Evolutionary conservation across 2,329 filamentous ascomycete species (phyloP).

Genomic region (Stenocarpella maydis): DNA sequence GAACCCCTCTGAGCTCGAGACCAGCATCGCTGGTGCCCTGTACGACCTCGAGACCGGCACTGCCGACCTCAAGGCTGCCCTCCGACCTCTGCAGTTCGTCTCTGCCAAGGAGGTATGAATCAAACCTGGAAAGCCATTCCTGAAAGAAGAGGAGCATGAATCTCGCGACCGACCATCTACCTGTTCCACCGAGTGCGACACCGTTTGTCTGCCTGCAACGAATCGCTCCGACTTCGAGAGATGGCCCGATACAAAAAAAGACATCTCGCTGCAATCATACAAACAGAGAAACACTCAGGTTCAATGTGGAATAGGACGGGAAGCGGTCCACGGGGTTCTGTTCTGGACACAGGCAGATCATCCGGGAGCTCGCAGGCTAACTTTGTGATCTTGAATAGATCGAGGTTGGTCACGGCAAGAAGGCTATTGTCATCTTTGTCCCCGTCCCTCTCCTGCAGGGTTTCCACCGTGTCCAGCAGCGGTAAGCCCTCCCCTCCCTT

Average conservation of each 20-base stretch:
- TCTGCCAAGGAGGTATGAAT: conserved; percentile 89
- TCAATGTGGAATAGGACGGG: conserved; percentile 71
- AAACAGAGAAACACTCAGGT: conserved; percentile 30
- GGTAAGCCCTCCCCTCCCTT: conserved; percentile 68
- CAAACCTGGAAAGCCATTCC: background rate
- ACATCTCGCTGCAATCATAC: conserved; percentile 36
- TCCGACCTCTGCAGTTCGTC: conserved; percentile 98
- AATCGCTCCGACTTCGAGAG: conserved; percentile 29
- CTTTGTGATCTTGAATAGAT: conserved; percentile 79
- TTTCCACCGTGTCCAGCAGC: conserved; percentile 99
- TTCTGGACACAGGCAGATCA: conserved; percentile 45
- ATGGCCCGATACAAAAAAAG: background rate
- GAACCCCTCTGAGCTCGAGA: conserved; percentile 97
- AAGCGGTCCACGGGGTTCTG: conserved; percentile 73
- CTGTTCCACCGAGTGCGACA: conserved; percentile 52
- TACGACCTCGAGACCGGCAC: conserved; percentile 99
- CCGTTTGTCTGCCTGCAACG: conserved; percentile 35
- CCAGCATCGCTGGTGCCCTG: conserved; percentile 94
- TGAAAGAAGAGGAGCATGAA: conserved; percentile 16
- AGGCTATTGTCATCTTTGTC: conserved; percentile 99
- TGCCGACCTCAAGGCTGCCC: conserved; percentile 93
- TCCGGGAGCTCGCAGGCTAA: conserved; percentile 82
- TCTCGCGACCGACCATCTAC: conserved; percentile 46
- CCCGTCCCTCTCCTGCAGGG: conserved; percentile 97
- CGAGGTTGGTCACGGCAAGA: conserved; percentile 99